Percentiles rank a stretch among this genome's conserved stretches.
These are phyloP conservation scores for Kockovaella imperatae DNA, from an alignment of 768 basidiomycete genomes.

Conservation along the genomic window DNA sequence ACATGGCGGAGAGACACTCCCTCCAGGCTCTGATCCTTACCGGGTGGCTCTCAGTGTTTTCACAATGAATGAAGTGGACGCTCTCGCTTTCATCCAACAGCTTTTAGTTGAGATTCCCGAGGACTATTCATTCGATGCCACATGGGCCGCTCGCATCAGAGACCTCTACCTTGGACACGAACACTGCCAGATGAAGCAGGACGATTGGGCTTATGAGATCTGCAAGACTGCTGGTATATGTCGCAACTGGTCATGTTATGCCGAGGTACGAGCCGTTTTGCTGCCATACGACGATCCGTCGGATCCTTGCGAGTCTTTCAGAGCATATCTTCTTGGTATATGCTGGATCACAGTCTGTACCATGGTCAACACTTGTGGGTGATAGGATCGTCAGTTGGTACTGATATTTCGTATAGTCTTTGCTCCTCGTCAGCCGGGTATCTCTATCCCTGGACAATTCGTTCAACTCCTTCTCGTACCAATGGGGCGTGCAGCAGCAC, in stretches of 20 bases:
- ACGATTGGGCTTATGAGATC: neutral
- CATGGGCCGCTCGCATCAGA: neutral
- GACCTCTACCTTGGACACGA: neutral
- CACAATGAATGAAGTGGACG: neutral
- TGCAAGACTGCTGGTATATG: neutral
- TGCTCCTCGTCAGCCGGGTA: neutral
- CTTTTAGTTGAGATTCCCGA: neutral
- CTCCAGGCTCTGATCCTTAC: neutral
- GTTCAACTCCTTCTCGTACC: neutral
- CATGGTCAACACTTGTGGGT: conserved; percentile 1
- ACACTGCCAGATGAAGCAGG: neutral
- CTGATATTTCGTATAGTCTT: neutral
- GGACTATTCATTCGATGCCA: neutral
- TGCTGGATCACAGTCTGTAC: neutral
- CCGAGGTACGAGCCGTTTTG: neutral
- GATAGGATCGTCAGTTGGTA: neutral
- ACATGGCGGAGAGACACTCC: conserved; percentile 1
- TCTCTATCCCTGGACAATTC: neutral
- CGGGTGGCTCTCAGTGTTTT: neutral
- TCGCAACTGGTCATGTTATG: neutral
- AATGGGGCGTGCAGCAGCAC: neutral
- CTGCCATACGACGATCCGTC: conserved; percentile 1
- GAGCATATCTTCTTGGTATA: neutral
- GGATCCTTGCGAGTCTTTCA: neutral
- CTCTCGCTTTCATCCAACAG: neutral